Base-by-base conservation (phyloP, 2,329 filamentous ascomycete genomes). In the Colletotrichum lentis region DNA sequence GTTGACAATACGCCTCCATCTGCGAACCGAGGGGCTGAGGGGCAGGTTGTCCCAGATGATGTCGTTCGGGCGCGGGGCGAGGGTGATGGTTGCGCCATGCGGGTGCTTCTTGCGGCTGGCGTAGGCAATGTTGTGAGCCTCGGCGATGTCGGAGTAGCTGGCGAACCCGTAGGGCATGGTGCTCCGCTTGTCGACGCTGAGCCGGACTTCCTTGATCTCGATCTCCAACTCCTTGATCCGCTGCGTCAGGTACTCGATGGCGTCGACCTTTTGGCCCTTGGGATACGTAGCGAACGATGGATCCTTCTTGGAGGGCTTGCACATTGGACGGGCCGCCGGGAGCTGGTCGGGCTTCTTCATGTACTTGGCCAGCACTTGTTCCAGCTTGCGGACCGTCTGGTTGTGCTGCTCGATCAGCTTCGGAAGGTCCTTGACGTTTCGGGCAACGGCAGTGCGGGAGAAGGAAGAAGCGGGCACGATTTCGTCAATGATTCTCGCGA, bases 41-140 rank as follows among this genome's bases (percentile, higher is more conserved):
- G 88, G 86, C 81, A 99, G 86, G 74, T 99, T 99, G 76, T 93
- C 91, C 96, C 96, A 99, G 71, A 99, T 97, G 61, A 99, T 87
- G 76, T 98, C 95, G 76, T 92, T 93, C 3, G 96, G 95, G 67
- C 89, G 88, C 2, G 96, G 94, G 1, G 96, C 94, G 16, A 98
- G 84, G 6, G 82, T 84, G 63, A 99, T 88, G 0, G 87, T 91
- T 0, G 93, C 89, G 5, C 93, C 93, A 47, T 92, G 85, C 0
- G 93, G 92, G 73, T 91, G 91, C 81, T 96, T 96, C 56, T 89
- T 92, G 67, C 91, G 91, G 24, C 91, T 88, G 11, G 90, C 86
- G 79, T 91, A 97, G 12, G 94, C 96, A 70, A 97, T 94, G 22
- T 87, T 88, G 75, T 99, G 96, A 0, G 96, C 93, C 73, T 97